Conservation (phyloP, 441 rosid species). For the Aquilaria agallochum region DNA sequence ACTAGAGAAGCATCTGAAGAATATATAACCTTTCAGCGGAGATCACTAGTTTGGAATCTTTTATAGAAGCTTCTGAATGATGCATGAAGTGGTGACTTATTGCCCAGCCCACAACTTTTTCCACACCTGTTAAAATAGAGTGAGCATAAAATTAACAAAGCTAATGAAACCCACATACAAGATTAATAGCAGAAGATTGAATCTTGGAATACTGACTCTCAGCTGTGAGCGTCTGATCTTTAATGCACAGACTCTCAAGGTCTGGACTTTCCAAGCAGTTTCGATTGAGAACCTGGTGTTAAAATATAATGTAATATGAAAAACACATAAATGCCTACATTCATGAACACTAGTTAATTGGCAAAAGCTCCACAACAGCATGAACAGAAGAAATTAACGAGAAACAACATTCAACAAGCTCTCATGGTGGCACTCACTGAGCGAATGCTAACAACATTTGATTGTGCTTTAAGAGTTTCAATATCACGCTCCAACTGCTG, state of each 20-base stretch:
- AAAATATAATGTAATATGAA: too few species aligned
- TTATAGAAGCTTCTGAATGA: slow-evolving; percentile 46
- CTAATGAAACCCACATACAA: neutral
- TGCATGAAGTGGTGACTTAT: slow-evolving; percentile 81
- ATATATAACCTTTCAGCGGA: slow-evolving; percentile 69
- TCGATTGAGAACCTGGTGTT: slow-evolving; percentile 34
- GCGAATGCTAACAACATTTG: slow-evolving; percentile 64
- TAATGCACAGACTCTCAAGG: slow-evolving; percentile 58
- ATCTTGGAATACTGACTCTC: slow-evolving; percentile 54
- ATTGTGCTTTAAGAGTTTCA: slow-evolving; percentile 85
- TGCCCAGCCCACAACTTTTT: slow-evolving; percentile 96
- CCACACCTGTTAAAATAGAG: slow-evolving; percentile 55
- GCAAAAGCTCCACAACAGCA: neutral
- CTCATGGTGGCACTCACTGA: slow-evolving; percentile 45
- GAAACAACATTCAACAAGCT: neutral
- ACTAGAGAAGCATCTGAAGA: slow-evolving; percentile 4
- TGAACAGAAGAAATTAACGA: neutral
- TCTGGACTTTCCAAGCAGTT: slow-evolving; percentile 68
- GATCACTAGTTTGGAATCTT: slow-evolving; percentile 68
- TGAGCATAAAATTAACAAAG: slow-evolving; percentile 13
- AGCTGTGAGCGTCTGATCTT: slow-evolving; percentile 65
- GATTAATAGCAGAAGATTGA: neutral
- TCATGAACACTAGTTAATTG: neutral
- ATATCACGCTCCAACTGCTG: slow-evolving; percentile 88
- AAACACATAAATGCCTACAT: too few species aligned